Conservation (phyloP, 139 green algal genomes). For the Chlamydomonas sp. region DNA sequence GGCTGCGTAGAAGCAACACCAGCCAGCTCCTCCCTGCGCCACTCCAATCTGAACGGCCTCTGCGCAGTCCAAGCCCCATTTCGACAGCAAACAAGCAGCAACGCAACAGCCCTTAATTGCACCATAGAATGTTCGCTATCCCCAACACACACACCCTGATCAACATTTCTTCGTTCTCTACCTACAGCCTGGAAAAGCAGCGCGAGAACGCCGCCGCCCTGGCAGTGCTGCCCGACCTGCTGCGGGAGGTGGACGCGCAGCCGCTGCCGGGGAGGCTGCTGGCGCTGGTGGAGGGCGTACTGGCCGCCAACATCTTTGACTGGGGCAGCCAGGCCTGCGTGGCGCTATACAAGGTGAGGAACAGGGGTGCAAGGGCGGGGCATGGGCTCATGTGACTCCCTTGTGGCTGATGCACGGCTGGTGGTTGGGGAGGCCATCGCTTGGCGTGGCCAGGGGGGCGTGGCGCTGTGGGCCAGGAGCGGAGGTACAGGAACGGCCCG, state of each 20-base stretch:
- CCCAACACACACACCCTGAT: too few relatives aligned
- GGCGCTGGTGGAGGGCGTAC: slow-evolving; percentile 72
- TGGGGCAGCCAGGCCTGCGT: slow-evolving; percentile 91
- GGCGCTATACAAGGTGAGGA: slow-evolving; percentile 81
- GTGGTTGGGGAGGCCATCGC: too few relatives aligned
- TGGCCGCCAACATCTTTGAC: slow-evolving; percentile 98
- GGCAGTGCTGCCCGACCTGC: slow-evolving; percentile 89
- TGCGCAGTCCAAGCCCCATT: too few relatives aligned
- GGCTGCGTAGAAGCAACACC: background rate
- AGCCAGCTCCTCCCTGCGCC: background rate
- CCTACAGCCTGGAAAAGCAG: slow-evolving; percentile 68
- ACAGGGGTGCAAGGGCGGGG: too few relatives aligned
- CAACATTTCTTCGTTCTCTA: background rate
- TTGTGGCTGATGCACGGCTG: too few relatives aligned
- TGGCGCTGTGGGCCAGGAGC: too few relatives aligned
- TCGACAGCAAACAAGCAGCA: too few relatives aligned
- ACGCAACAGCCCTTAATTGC: too few relatives aligned
- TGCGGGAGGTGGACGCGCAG: slow-evolving; percentile 87
- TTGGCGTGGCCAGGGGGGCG: too few relatives aligned
- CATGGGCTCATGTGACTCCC: too few relatives aligned
- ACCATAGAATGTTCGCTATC: background rate
- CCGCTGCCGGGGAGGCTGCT: slow-evolving; percentile 78
- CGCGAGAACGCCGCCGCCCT: slow-evolving; percentile 92
- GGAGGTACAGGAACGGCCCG: too few relatives aligned
- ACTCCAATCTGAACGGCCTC: background rate